phyloP scores from a whole-genome alignment of 2,329 filamentous ascomycete species.

The Colletotrichum sp. region DNA sequence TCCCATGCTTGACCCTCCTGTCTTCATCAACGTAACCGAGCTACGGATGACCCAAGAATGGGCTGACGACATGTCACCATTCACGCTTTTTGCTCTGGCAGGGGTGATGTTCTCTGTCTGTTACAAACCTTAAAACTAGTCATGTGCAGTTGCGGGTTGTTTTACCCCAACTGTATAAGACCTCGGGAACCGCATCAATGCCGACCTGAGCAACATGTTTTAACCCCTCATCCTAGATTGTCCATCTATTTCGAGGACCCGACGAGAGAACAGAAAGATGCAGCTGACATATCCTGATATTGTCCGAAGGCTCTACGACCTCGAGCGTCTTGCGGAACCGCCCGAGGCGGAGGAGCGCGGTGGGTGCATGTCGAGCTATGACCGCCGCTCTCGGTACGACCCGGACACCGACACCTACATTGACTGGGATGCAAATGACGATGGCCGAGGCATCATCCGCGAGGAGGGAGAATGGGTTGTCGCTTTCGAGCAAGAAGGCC shows the following conservation, averaged over 20 bases:
- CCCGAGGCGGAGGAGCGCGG: constrained; percentile 4
- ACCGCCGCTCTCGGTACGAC: constrained; percentile 15
- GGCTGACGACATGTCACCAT: background rate
- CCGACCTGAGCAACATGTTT: background rate
- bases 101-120: background rate
- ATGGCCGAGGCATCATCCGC: constrained; percentile 9
- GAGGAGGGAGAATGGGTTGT: constrained; percentile 10
- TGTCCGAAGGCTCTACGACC: constrained; percentile 12
- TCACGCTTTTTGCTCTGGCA: background rate
- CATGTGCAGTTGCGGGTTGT: background rate
- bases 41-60: background rate
- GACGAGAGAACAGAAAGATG: background rate
- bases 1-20: background rate
- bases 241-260: background rate
- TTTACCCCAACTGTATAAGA: background rate
- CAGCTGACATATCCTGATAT: constrained; percentile 10
- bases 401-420: constrained; percentile 11
- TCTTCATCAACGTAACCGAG: background rate
- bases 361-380: constrained; percentile 19
- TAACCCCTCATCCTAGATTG: background rate
- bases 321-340: constrained; percentile 13
- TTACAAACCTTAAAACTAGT: background rate
- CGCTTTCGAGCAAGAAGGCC: constrained; percentile 14
- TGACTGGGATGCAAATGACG: constrained; percentile 18
- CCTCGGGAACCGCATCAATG: background rate